These are phyloP conservation scores for Lachnellula willkommii DNA, from an alignment of 2,329 filamentous ascomycete genomes.

Conservation along the genomic window DNA sequence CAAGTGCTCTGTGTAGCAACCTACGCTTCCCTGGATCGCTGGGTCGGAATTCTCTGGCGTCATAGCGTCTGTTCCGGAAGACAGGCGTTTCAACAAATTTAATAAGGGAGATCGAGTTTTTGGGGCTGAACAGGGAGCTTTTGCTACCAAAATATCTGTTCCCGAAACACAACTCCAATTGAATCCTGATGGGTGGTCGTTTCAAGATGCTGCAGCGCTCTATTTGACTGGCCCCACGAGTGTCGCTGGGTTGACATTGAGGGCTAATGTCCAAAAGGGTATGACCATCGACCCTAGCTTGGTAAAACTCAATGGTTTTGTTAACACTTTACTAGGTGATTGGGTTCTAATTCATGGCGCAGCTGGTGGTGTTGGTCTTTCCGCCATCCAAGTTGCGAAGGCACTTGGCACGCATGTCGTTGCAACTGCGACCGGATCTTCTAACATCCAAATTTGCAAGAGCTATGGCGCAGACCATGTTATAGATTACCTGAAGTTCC, in stretches of 20 bases:
- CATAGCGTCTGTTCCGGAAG: slow-evolving; percentile 60
- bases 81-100: slow-evolving; percentile 51
- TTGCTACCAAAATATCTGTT: slow-evolving; percentile 69
- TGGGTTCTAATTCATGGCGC: slow-evolving; percentile 88
- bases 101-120: slow-evolving; percentile 79
- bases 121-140: slow-evolving; percentile 79
- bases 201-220: slow-evolving; percentile 77
- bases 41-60: slow-evolving; percentile 83
- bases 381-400: slow-evolving; percentile 91
- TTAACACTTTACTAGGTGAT: slow-evolving; percentile 40
- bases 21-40: slow-evolving; percentile 76
- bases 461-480: slow-evolving; percentile 80
- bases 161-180: slow-evolving; percentile 63
- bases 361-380: slow-evolving; percentile 87
- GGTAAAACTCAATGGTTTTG: too few species aligned
- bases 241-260: slow-evolving; percentile 74
- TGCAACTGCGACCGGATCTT: slow-evolving; percentile 75
- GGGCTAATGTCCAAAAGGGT: slow-evolving; percentile 70
- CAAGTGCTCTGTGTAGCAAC: slow-evolving; percentile 45
- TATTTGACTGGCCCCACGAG: slow-evolving; percentile 90
- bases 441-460: slow-evolving; percentile 74
- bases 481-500: slow-evolving; percentile 65
- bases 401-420: slow-evolving; percentile 86
- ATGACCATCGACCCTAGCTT: too few species aligned
- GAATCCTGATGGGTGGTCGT: slow-evolving; percentile 76